Base-by-base conservation (phyloP, 2,329 filamentous ascomycete species). In the Dactylella cylindrospora region DNA sequence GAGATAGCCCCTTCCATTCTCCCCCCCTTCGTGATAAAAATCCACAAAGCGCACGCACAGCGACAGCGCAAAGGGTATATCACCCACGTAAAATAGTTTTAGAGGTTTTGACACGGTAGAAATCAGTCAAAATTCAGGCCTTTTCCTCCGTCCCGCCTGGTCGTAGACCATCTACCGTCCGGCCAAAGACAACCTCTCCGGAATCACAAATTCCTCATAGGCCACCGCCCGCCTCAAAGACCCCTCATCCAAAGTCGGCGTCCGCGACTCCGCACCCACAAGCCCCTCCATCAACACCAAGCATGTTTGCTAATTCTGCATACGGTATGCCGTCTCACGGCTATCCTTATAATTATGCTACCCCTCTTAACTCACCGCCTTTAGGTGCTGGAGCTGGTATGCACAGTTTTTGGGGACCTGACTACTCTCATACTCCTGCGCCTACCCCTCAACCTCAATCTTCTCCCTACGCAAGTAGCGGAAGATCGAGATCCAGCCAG, bases 101-200 rank as follows among this genome's bases (percentile, higher is more conserved):
- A 53, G 52, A 61, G 55, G 43, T 61, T 45, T 47, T 61, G 46
- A 53, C 39, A 28, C 41, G 41, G 46, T 61, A 43, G 55, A 61
- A 61, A 61, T 53, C 55, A 52, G 55, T 61, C 55, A 61, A 61
- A 61, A 61, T 61, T 61, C 55, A 61, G 55, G 47, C 55, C 55
- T 61, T 53, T 53, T 36, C 55, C 25, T 49, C 52, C 52, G 47
- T 61, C 55, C 55, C 53, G 22, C 23, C 47, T 45, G 55, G 55
- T 61, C 55, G 55, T 61, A 53, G 55, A 61, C 55, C 55, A 53
- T 61, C 55, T 35, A 53, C 55, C 40, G 47, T 61, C 55, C 55
- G 55, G 47, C 55, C 55, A 10, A 61, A 61, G 55, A 61, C 55
- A 61, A 61, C 55, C 32, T 61, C 55, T 49, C 55, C 55, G 55